phyloP scores from a whole-genome alignment of 2,329 filamentous ascomycete genomes.

The Sclerotinia sclerotiorum region DNA sequence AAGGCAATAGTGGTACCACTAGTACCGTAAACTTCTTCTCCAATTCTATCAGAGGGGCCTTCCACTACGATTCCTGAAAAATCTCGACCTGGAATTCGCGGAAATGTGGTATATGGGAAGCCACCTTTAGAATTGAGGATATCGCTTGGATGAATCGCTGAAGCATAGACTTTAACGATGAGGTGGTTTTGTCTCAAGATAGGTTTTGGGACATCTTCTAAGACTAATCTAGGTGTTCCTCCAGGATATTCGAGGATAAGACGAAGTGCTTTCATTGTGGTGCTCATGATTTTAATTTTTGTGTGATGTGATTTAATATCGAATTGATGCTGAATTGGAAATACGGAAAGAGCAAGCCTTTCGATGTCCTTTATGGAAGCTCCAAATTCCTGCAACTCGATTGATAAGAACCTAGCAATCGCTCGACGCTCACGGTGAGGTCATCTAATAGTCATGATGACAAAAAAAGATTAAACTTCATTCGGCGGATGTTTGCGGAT shows the following conservation, averaged over 20 bases:
- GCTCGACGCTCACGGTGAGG: not conserved
- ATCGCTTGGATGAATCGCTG: constrained; percentile 36
- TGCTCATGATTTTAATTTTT: not conserved
- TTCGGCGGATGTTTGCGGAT: no score
- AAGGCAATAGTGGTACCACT: constrained; percentile 33
- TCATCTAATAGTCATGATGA: no score
- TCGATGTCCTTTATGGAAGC: not conserved
- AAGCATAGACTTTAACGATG: constrained; percentile 33
- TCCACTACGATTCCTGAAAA: constrained; percentile 31
- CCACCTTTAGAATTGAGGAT: constrained; percentile 32
- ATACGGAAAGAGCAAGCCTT: not conserved
- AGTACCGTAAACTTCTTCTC: constrained; percentile 34
- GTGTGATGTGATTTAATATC: no score
- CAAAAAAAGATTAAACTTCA: no score
- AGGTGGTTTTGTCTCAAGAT: constrained; percentile 26
- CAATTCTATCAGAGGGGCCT: constrained; percentile 23
- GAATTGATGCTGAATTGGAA: not conserved
- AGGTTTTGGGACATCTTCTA: constrained; percentile 30
- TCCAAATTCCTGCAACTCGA: not conserved
- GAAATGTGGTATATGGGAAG: constrained; percentile 33
- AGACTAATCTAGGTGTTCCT: constrained; percentile 24
- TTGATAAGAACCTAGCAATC: constrained; percentile 1
- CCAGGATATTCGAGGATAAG: constrained; percentile 25
- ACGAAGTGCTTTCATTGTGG: constrained; percentile 34
- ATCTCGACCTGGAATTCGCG: constrained; percentile 35